Evolutionary conservation across 106 monocot genomes (phyloP), one percentile per base, ranked within the genome.

Genomic region (Dendrobium chrysotoxum): DNA sequence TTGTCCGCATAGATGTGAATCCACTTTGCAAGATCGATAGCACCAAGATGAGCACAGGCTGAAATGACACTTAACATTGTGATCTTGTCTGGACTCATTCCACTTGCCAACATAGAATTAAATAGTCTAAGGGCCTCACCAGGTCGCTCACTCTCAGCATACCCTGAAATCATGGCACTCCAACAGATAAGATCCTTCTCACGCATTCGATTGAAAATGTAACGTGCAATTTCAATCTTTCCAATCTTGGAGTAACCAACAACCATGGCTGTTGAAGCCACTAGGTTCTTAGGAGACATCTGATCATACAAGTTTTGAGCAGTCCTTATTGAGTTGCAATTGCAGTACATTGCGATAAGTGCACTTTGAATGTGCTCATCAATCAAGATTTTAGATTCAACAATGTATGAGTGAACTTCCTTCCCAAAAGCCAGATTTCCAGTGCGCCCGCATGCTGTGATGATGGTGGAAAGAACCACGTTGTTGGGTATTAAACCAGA

Each of bases 131-230:
- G 85, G 5, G 94, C 91, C 79, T 89, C 89, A 18, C 38, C 66
- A 1, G 89, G 94, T 20, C 55, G 82, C 28, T 88, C 89, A 66
- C 91, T 91, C 78, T 89, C 91, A 44, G 81, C 83, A 71, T 89
- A 89, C 1, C 87, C 84, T 17, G 89, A 86, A 65, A 94, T 88
- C 89, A 94, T 88, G 7, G 89, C 86, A 21, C 86, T 91, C 94
- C 91, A 91, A 75, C 81, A 86, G 35, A 91, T 80, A 23, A 91
- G 79, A 81, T 94, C 94, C 41, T 83, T 86, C 8, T 88, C 81
- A 8, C 23, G 20, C 83, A 91, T 89, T 41, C 31, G 46, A 76
- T 89, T 82, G 76, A 94, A 94, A 17, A 94, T 72, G 47, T 77
- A 79, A 11, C 85, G 84, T 4, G 94, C 94, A 61, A 78, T 53